phyloP scores from a whole-genome alignment of 768 basidiomycete species.

The Mycena chlorophos region DNA sequence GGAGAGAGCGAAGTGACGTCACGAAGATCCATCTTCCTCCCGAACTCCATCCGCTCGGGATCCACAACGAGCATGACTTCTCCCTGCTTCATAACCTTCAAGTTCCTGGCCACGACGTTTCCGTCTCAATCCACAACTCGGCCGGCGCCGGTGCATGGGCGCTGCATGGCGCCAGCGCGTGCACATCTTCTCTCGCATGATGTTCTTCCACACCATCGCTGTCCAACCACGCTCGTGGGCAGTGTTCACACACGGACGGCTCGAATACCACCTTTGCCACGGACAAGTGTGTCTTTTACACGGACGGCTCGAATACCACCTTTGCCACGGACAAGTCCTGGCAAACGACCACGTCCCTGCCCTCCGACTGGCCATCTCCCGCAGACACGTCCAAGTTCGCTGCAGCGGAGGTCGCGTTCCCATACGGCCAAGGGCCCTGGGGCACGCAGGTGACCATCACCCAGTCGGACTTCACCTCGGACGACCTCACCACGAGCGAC shows the following conservation, averaged over 20 bases:
- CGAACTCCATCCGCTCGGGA: no score
- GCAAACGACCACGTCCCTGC: slow-evolving; percentile 9
- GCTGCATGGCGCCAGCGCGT: no score
- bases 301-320: slow-evolving; percentile 8
- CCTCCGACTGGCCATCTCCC: slow-evolving; percentile 10
- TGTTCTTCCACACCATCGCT: no score
- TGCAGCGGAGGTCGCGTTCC: slow-evolving; percentile 1
- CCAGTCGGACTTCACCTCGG: not conserved
- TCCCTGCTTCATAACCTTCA: no score
- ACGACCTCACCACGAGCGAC: slow-evolving; percentile 5
- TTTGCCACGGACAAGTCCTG: slow-evolving; percentile 12
- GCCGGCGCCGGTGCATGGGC: no score
- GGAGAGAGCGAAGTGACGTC: no score
- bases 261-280: slow-evolving; percentile 8
- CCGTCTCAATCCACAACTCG: no score
- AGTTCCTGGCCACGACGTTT: no score
- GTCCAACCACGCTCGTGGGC: no score
- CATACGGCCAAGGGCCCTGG: slow-evolving; percentile 16
- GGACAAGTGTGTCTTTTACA: slow-evolving; percentile 6
- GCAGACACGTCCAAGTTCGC: slow-evolving; percentile 12
- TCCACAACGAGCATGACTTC: no score
- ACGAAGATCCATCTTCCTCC: no score
- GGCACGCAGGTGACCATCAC: not conserved
- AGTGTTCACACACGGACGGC: slow-evolving; percentile 9
- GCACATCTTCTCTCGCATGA: no score